A percentile compares a stretch with the other conserved stretches of the same genome.
phyloP scores from a whole-genome alignment of 2,329 filamentous ascomycete species.

The Penicillium occitanis region DNA sequence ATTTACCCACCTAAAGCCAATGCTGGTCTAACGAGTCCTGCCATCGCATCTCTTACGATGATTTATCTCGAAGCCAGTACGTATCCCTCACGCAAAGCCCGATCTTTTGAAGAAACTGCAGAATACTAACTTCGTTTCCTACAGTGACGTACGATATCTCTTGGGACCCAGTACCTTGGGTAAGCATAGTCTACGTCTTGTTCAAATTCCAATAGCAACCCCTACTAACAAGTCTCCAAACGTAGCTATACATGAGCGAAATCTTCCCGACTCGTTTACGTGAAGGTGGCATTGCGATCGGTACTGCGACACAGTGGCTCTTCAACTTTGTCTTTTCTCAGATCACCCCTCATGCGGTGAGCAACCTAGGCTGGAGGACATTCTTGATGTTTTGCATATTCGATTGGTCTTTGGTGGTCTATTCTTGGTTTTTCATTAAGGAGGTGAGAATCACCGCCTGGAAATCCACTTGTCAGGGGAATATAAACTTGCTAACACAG shows the following conservation, averaged over 20 bases:
- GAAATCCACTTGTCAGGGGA: too few relatives aligned
- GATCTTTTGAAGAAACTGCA: too few relatives aligned
- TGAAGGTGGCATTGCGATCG: slow-evolving; percentile 28
- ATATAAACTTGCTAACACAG: background rate
- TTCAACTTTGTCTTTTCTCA: slow-evolving; percentile 30
- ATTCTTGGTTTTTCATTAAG: background rate
- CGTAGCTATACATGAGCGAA: slow-evolving; percentile 26
- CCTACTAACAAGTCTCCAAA: background rate
- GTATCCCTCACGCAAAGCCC: background rate
- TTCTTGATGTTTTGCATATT: slow-evolving; percentile 49
- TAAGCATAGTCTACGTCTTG: background rate
- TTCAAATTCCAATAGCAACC: background rate
- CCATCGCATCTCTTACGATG: slow-evolving; percentile 52
- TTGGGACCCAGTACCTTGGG: slow-evolving; percentile 28
- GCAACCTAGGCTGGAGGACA: slow-evolving; percentile 46
- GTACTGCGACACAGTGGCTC: slow-evolving; percentile 28
- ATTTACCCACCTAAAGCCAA: slow-evolving; percentile 42
- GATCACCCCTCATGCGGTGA: slow-evolving; percentile 34
- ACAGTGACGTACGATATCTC: slow-evolving; percentile 26
- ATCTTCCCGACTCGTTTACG: slow-evolving; percentile 28
- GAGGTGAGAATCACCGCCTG: background rate
- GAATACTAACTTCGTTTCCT: too few relatives aligned
- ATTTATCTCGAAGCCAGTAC: slow-evolving; percentile 32
- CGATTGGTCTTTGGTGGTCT: slow-evolving; percentile 26
- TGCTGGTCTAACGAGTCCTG: slow-evolving; percentile 32